These are phyloP conservation scores for Dalbergia oliveri DNA, from an alignment of 306 rosid genomes.

Conservation along the genomic window DNA sequence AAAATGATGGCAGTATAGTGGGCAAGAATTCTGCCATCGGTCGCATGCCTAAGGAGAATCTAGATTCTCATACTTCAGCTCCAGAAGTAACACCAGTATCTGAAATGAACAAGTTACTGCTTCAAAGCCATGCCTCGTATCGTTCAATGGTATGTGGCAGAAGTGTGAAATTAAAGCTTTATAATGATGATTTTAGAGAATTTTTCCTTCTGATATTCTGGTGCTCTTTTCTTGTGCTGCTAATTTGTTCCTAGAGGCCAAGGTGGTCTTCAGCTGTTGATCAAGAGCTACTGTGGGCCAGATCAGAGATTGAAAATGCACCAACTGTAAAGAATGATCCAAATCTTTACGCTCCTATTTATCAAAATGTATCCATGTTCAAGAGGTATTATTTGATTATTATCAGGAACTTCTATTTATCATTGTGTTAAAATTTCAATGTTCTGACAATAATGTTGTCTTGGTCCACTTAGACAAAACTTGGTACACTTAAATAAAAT, in stretches of 20 bases:
- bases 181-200: background rate
- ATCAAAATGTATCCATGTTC: constrained; percentile 79
- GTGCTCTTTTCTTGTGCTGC: constrained; percentile 27
- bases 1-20: constrained; percentile 13
- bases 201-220: background rate
- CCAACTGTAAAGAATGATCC: constrained; percentile 67
- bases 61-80: constrained; percentile 42
- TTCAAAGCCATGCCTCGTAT: constrained; percentile 59
- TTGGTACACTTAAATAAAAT: no score
- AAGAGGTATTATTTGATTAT: constrained; percentile 58
- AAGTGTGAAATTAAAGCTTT: constrained; percentile 36
- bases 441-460: no score
- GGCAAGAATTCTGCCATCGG: constrained; percentile 45
- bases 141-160: constrained; percentile 61
- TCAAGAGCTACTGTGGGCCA: constrained; percentile 61
- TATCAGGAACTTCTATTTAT: background rate
- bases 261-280: constrained; percentile 70
- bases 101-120: constrained; percentile 73
- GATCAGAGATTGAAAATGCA: constrained; percentile 77
- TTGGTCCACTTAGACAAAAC: no score
- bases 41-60: background rate
- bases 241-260: constrained; percentile 62
- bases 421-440: background rate
- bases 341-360: constrained; percentile 70
- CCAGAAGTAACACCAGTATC: constrained; percentile 64